These are phyloP conservation scores for Apiospora kogelbergensis DNA, from an alignment of 2,329 filamentous ascomycete species.

Conservation along the genomic window DNA sequence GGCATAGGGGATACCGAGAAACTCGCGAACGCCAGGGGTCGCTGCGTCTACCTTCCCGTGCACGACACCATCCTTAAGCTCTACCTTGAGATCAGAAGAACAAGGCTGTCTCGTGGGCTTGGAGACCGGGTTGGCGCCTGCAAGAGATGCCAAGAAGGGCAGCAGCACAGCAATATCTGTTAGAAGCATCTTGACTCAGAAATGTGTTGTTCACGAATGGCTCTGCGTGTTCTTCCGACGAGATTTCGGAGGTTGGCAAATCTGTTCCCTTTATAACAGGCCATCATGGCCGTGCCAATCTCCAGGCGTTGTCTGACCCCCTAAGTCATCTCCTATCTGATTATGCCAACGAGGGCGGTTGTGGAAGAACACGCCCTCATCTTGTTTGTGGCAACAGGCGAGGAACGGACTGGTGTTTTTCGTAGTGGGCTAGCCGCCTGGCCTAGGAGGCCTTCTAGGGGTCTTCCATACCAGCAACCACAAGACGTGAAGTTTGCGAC, in stretches of 20 bases:
- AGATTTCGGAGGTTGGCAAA: not conserved
- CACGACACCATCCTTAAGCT: not conserved
- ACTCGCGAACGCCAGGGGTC: conserved; percentile 18
- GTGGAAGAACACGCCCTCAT: not conserved
- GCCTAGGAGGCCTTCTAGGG: not conserved
- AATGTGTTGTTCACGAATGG: not conserved
- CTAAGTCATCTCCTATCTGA: not conserved
- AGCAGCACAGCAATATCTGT: not conserved
- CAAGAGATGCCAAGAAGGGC: not conserved
- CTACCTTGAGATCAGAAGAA: conserved; percentile 3
- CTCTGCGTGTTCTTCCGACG: too few species aligned
- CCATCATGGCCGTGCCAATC: not conserved
- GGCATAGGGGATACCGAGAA: conserved; percentile 31
- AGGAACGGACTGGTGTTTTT: not conserved
- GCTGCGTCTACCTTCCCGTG: not conserved
- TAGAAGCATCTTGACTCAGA: not conserved
- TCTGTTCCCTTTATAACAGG: not conserved
- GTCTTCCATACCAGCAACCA: not conserved
- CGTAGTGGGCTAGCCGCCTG: not conserved
- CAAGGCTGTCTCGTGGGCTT: not conserved
- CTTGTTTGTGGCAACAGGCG: not conserved
- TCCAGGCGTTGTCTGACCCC: not conserved
- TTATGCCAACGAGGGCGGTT: not conserved
- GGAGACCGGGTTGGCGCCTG: not conserved
- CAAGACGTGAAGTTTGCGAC: not conserved